Evolutionary conservation across 2,329 filamentous ascomycete genomes (phyloP), one percentile per base, ranked within the genome.

Genomic region (Ophiostoma novo-ulmi): DNA sequence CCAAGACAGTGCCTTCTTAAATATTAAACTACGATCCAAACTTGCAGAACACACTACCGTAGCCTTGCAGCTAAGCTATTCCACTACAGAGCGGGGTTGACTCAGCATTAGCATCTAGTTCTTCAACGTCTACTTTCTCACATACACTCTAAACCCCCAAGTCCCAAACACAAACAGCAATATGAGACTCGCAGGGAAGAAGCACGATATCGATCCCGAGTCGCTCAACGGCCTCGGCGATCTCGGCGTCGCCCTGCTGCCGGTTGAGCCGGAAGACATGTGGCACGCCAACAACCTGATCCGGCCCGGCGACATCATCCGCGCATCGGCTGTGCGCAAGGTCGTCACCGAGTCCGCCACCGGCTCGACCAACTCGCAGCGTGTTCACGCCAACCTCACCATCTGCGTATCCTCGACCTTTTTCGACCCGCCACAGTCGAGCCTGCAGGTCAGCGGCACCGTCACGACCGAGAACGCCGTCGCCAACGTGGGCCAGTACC

Each of bases 241-340:
- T 4, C 10, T 22, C 63, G 36, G 65, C 66, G 44, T 68, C 1
- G 26, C 66, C 14, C 44, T 68, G 41, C 2, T 68, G 14, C 66
- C 66, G 26, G 44, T 36, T 8, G 66, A 36, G 13, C 66, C 66
- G 2, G 66, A 68, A 48, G 66, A 68, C 44, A 68, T 68, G 78
- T 88, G 86, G 86, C 85, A 88, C 73, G 85, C 85, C 74, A 87
- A 88, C 77, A 88, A 88, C 78, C 81, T 88, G 72, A 87, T 88
- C 75, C 79, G 82, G 11, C 77, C 82, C 71, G 81, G 82, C 73
- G 86, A 88, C 74, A 75, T 84, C 66, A 80, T 88, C 74, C 81
- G 82, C 72, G 86, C 84, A 20, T 84, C 86, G 71, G 84, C 86
- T 44, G 78, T 85, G 69, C 85, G 86, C 74, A 88, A 87, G 74